A percentile compares a stretch with the other conserved stretches of the same genome.
These are phyloP conservation scores for Dryas octopetala DNA, from an alignment of 306 rosid genomes.

Conservation along the genomic window DNA sequence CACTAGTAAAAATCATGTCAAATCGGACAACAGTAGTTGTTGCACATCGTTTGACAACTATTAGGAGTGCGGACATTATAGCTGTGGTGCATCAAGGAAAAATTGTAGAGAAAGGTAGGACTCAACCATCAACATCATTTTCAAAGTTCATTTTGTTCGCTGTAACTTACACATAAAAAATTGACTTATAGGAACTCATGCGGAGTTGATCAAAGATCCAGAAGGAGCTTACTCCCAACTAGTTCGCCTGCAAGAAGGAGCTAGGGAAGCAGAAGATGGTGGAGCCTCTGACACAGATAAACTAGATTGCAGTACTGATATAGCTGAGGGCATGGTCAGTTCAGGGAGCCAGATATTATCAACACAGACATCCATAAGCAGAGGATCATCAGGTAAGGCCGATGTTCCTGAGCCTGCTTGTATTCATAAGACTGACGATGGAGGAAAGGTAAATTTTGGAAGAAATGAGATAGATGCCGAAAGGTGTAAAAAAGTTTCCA, in stretches of 20 bases:
- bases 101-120: constrained; percentile 69
- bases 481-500: constrained; percentile 36
- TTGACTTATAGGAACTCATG: constrained; percentile 57
- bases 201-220: constrained; percentile 50
- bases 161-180: neutral
- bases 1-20: constrained; percentile 57
- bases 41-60: constrained; percentile 91
- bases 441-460: neutral
- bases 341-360: constrained; percentile 35
- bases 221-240: constrained; percentile 85
- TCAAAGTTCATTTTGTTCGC: too few species aligned
- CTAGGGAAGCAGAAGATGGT: constrained; percentile 23
- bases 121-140: too few species aligned
- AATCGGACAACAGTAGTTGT: constrained; percentile 79
- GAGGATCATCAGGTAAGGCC: constrained; percentile 40
- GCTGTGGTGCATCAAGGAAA: constrained; percentile 87
- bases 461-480: neutral
- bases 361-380: constrained; percentile 41
- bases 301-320: constrained; percentile 16
- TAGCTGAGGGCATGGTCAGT: constrained; percentile 22
- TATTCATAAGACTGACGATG: constrained; percentile 21
- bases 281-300: constrained; percentile 25
- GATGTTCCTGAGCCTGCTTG: constrained; percentile 30
- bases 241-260: constrained; percentile 68
- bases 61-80: constrained; percentile 72